Percentiles rank a stretch among this genome's conserved stretches.
Evolutionary conservation across 345 rosid species (phyloP).

Genomic region (Leavenworthia alabamica): DNA sequence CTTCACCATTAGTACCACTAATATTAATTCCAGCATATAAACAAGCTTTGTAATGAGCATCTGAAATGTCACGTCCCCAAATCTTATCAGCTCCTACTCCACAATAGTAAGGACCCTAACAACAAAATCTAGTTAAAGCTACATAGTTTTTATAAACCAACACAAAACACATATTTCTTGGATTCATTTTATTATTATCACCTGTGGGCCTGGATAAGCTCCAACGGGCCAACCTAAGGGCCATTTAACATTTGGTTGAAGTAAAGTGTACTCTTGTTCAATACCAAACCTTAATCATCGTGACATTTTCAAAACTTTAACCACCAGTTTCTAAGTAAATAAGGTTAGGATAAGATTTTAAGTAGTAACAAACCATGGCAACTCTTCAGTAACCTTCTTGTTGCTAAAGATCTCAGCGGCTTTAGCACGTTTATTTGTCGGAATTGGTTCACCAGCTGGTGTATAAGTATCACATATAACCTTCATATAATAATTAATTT

Average conservation of each 20-base stretch:
- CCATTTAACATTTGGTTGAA: slow-evolving; percentile 82
- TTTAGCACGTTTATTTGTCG: slow-evolving; percentile 85
- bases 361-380: slow-evolving; percentile 59
- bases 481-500: slow-evolving; percentile 28
- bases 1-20: slow-evolving; percentile 95
- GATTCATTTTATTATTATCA: slow-evolving; percentile 23
- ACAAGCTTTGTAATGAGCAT: slow-evolving; percentile 98
- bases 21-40: slow-evolving; percentile 91
- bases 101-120: slow-evolving; percentile 96
- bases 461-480: slow-evolving; percentile 88
- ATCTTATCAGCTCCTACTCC: slow-evolving; percentile 96
- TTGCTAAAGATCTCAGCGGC: slow-evolving; percentile 77
- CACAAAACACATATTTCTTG: neutral
- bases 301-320: neutral
- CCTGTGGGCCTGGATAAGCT: slow-evolving; percentile 98
- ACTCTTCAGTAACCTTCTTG: slow-evolving; percentile 56
- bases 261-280: slow-evolving; percentile 96
- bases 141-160: neutral
- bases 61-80: slow-evolving; percentile 93
- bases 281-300: slow-evolving; percentile 63
- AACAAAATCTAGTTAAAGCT: neutral
- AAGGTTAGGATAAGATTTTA: neutral
- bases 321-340: neutral
- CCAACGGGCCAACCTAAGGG: slow-evolving; percentile 99
- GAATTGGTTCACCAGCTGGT: slow-evolving; percentile 96